Conservation (phyloP, 2,329 filamentous ascomycete species). For the Trichoderma polysporum region DNA sequence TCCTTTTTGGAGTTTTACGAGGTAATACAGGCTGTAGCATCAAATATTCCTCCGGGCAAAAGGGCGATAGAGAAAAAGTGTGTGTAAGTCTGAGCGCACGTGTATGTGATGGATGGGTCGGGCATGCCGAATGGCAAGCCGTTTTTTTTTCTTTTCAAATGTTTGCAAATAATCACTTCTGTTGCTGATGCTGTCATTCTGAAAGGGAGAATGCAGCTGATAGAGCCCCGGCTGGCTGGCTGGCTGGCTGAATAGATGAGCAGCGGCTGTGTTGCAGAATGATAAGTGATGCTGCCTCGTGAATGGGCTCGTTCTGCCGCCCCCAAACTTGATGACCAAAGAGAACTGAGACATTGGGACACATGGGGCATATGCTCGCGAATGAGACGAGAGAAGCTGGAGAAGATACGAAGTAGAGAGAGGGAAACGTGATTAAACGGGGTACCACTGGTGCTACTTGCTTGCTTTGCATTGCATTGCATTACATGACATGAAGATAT, state of each 20-base stretch:
- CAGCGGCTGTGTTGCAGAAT: background rate
- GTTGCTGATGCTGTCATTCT: background rate
- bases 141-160: too few relatives aligned
- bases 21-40: background rate
- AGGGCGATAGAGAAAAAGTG: background rate
- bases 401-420: too few relatives aligned
- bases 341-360: conserved; percentile 10
- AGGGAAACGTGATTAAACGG: background rate
- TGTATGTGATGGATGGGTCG: background rate
- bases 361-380: background rate
- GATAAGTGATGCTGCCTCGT: conserved; percentile 3
- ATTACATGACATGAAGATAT: background rate
- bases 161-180: background rate
- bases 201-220: background rate
- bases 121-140: background rate
- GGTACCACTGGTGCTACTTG: background rate
- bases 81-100: background rate
- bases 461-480: background rate
- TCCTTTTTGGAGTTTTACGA: background rate
- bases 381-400: background rate
- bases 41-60: too few relatives aligned
- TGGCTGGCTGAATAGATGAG: background rate
- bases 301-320: background rate
- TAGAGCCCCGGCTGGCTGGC: too few relatives aligned
- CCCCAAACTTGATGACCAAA: background rate